Evolutionary conservation across 306 rosid genomes (phyloP), one percentile per base, ranked within the genome.

Genomic region (Prunus mongolica): DNA sequence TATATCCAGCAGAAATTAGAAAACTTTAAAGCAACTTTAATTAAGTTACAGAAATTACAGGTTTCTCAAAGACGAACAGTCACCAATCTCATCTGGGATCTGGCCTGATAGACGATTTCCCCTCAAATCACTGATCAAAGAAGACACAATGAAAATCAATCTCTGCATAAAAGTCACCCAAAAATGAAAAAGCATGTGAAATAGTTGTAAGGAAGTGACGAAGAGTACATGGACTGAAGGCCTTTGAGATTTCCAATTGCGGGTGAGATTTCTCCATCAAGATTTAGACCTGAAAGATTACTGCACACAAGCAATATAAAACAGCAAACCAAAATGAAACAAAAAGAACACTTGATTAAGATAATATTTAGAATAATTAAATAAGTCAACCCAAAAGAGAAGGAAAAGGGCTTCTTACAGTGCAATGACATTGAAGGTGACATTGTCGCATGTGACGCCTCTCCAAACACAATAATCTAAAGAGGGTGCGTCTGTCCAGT

Each of bases 1-100:
- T 20, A 38, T 55, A 49, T 25, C 65, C 27, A 20, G 45, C 51
- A 65, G 8, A 22, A 68, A 18, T 41, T 4, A 38, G 27, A 67
- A 5, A 16, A 25, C 6, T 54, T 34, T 4, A 18, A 34, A 62
- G 14, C 13, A 50, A 78, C 16, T 51, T 12, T 12, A 13, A 38
- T 49, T 4, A 24, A 61, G 49, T 14, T 14, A 49, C 44, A 74
- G 28, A 76, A 82, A 93, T 78, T 85, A 96, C 99, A 96, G 65
- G 85, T 32, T 85, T 79, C 9, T 76, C 71, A 96, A 79, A 16
- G 93, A 86, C 24, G 91, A 86, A 75, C 99, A 96, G 71, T 93
- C 99, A 63, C 99, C 99, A 78, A 96, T 96, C 93, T 96, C 98
- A 77, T 93, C 99, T n/a, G 99, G 99, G 83, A 96, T 96, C 84